A percentile compares a stretch with the other conserved stretches of the same genome.
Evolutionary conservation across 2,329 filamentous ascomycete species (phyloP).

Genomic region (Botrytis aclada): DNA sequence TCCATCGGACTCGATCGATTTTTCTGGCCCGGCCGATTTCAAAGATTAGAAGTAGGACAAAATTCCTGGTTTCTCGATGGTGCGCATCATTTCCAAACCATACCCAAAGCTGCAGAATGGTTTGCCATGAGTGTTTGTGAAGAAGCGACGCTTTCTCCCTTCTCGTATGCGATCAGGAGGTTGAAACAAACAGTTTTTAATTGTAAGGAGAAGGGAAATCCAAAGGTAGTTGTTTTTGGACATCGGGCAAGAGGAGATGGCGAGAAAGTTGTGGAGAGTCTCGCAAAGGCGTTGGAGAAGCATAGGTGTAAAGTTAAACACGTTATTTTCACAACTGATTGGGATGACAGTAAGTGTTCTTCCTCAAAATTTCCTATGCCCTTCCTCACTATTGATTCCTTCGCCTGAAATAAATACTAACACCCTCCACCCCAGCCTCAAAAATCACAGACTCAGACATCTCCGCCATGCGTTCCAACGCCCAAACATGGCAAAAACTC

Average conservation of each 20-base stretch:
- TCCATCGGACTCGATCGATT: slow-evolving; percentile 65
- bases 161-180: slow-evolving; percentile 12
- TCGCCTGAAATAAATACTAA: not conserved
- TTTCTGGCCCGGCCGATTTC: slow-evolving; percentile 75
- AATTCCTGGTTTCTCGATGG: slow-evolving; percentile 32
- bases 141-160: slow-evolving; percentile 35
- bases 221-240: slow-evolving; percentile 24
- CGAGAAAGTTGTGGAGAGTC: slow-evolving; percentile 11
- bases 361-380: not conserved
- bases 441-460: slow-evolving; percentile 14
- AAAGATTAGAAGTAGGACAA: slow-evolving; percentile 49
- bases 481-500: slow-evolving; percentile 23
- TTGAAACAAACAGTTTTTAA: not conserved
- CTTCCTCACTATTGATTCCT: accelerated
- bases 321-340: slow-evolving; percentile 26
- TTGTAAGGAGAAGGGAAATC: not conserved
- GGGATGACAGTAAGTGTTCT: slow-evolving; percentile 19
- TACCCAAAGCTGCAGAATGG: slow-evolving; percentile 77
- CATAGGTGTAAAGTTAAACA: slow-evolving; percentile 22
- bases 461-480: slow-evolving; percentile 21
- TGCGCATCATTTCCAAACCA: slow-evolving; percentile 61
- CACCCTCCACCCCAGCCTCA: not conserved
- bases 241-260: slow-evolving; percentile 20
- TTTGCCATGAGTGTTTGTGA: slow-evolving; percentile 50
- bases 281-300: slow-evolving; percentile 20